Conservation (phyloP, 805 yeast genomes). For the Starmerella geochares region DNA sequence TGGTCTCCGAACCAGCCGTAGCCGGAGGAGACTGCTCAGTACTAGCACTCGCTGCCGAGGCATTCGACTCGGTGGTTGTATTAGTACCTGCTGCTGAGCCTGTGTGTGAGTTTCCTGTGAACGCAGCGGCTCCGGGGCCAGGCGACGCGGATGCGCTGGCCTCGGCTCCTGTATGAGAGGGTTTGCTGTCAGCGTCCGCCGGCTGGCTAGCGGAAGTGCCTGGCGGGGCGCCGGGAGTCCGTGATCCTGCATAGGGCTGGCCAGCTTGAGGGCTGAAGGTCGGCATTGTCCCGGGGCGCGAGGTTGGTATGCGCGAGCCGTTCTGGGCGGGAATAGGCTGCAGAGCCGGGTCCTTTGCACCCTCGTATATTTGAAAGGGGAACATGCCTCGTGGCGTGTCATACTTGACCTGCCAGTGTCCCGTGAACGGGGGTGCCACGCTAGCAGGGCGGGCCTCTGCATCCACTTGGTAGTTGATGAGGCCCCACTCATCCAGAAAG, state of each 20-base stretch:
- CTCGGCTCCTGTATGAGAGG: too few relatives aligned
- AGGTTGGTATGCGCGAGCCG: background rate
- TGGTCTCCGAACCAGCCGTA: background rate
- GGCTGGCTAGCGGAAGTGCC: too few relatives aligned
- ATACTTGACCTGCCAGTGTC: slow-evolving; percentile 62
- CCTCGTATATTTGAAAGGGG: slow-evolving; percentile 77
- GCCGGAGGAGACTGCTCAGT: background rate
- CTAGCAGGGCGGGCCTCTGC: slow-evolving; percentile 57
- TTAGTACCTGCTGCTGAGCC: too few relatives aligned
- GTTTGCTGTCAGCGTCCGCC: too few relatives aligned
- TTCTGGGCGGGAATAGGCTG: slow-evolving; percentile 13
- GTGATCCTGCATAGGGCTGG: background rate
- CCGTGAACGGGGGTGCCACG: slow-evolving; percentile 63
- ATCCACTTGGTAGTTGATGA: slow-evolving; percentile 84
- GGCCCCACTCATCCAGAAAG: slow-evolving; percentile 83
- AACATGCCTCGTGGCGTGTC: slow-evolving; percentile 89
- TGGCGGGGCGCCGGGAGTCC: too few relatives aligned
- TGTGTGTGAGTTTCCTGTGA: too few relatives aligned
- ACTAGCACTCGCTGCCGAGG: background rate
- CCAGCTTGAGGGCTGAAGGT: background rate
- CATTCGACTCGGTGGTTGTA: too few relatives aligned
- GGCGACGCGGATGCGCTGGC: too few relatives aligned
- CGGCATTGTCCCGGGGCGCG: background rate
- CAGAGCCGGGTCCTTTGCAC: slow-evolving; percentile 40
- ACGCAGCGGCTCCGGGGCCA: too few relatives aligned